Conservation (phyloP, 2,329 filamentous ascomycete species). For the Microcyclospora pomicola region DNA sequence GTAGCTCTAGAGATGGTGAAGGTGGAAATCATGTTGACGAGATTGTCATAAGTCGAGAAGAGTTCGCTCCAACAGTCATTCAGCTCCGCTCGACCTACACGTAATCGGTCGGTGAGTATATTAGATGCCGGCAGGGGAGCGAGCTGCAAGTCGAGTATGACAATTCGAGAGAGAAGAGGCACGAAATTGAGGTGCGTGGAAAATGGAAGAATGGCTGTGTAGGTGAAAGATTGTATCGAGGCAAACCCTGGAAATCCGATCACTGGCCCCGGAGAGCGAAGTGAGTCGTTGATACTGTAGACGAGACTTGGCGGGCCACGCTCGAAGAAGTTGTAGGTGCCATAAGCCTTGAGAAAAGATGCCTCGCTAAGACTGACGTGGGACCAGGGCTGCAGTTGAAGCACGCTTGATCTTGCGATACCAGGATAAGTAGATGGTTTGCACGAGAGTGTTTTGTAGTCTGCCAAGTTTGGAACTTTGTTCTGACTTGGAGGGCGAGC, state of each 20-base stretch:
- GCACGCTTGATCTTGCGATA: constrained; percentile 27
- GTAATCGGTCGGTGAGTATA: constrained; percentile 24
- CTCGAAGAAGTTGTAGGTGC: constrained; percentile 57
- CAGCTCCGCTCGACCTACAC: constrained; percentile 29
- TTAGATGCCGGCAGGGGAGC: constrained; percentile 28
- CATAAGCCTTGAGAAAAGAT: constrained; percentile 57
- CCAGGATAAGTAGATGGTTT: constrained; percentile 4
- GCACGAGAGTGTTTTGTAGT: background rate
- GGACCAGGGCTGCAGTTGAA: constrained; percentile 51
- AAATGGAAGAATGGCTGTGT: constrained; percentile 24
- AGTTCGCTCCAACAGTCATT: constrained; percentile 26
- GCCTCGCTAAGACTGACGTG: constrained; percentile 59
- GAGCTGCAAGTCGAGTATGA: constrained; percentile 25
- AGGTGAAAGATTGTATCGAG: constrained; percentile 16
- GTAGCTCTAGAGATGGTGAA: constrained; percentile 1
- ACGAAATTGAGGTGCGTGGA: constrained; percentile 15
- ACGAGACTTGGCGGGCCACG: constrained; percentile 36
- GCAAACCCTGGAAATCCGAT: background rate
- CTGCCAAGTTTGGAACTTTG: background rate
- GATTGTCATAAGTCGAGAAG: constrained; percentile 9
- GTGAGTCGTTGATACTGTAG: constrained; percentile 15
- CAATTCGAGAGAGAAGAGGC: constrained; percentile 7
- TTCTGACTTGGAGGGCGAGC: background rate
- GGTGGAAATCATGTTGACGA: background rate
- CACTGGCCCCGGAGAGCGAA: constrained; percentile 3